These are phyloP conservation scores for Suillus luteus DNA, from an alignment of 768 basidiomycete species.

Conservation along the genomic window DNA sequence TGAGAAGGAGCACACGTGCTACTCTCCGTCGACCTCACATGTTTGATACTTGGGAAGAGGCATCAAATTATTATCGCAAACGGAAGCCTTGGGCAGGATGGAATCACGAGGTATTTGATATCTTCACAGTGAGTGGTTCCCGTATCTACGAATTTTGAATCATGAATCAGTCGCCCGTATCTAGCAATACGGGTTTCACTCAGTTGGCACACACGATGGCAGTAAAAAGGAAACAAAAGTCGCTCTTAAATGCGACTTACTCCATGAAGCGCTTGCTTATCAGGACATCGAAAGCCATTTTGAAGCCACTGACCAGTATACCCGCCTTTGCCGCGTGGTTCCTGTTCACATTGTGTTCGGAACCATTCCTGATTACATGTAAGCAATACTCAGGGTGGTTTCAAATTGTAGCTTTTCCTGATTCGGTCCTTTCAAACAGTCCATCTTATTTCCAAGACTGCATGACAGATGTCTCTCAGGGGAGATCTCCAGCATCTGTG, in stretches of 20 bases:
- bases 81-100: slow-evolving; percentile 49
- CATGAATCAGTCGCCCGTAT: slow-evolving; percentile 11
- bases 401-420: slow-evolving; percentile 1
- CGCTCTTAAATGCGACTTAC: slow-evolving; percentile 44
- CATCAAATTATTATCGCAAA: slow-evolving; percentile 43
- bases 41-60: slow-evolving; percentile 45
- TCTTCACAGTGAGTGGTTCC: slow-evolving; percentile 39
- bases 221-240: slow-evolving; percentile 24
- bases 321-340: slow-evolving; percentile 35
- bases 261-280: slow-evolving; percentile 49
- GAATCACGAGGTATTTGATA: slow-evolving; percentile 42
- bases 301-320: slow-evolving; percentile 38
- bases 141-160: neutral
- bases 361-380: slow-evolving; percentile 46
- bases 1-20: slow-evolving; percentile 40
- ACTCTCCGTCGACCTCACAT: slow-evolving; percentile 39
- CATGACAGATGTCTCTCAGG: slow-evolving; percentile 41
- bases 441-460: slow-evolving; percentile 48
- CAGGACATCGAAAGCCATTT: slow-evolving; percentile 47
- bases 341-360: slow-evolving; percentile 55
- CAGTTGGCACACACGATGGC: neutral
- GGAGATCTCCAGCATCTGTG: slow-evolving; percentile 44
- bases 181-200: slow-evolving; percentile 16
- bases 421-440: slow-evolving; percentile 26
- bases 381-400: slow-evolving; percentile 14